Evolutionary conservation across 2,329 filamentous ascomycete genomes (phyloP).

Genomic region (Ceratocystis ficicola): DNA sequence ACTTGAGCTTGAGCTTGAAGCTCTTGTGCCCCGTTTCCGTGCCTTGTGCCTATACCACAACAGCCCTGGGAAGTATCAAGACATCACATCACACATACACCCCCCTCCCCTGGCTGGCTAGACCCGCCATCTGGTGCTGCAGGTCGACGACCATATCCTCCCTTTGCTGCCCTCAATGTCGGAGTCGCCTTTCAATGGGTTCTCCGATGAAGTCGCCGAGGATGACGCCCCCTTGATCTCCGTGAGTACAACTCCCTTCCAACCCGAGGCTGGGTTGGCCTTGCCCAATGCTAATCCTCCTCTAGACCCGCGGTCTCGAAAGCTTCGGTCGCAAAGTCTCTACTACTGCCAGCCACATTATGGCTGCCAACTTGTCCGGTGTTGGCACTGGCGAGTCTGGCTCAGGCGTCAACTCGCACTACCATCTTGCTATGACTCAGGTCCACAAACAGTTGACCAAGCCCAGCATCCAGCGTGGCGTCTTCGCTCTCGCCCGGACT

Average conservation of each 20-base stretch:
- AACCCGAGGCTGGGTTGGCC: not conserved
- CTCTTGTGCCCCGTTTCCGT: too few relatives aligned
- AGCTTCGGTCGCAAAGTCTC: conserved; percentile 91
- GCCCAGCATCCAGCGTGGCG: conserved; percentile 71
- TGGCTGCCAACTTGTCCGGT: conserved; percentile 44
- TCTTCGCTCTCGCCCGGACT: conserved; percentile 83
- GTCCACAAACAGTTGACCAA: conserved; percentile 80
- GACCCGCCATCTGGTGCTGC: not conserved
- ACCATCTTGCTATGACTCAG: conserved; percentile 76
- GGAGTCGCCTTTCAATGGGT: conserved; percentile 23
- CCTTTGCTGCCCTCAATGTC: conserved; percentile 20
- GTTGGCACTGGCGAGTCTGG: conserved; percentile 40
- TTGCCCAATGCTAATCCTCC: not conserved
- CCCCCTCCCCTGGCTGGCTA: not conserved
- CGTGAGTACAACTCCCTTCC: conserved; percentile 15
- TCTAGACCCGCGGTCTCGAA: conserved; percentile 73
- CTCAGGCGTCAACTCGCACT: conserved; percentile 40
- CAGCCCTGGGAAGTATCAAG: not conserved
- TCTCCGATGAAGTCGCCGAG: conserved; percentile 21
- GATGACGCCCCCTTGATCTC: conserved; percentile 24
- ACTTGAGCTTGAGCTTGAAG: not conserved
- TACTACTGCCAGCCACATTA: conserved; percentile 81
- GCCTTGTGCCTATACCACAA: not conserved
- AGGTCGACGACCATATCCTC: not conserved
- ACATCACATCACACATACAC: not conserved